A percentile compares a stretch with the other conserved stretches of the same genome.
phyloP scores from a whole-genome alignment of 2,329 filamentous ascomycete species.

The Diaporthe ilicicola region DNA sequence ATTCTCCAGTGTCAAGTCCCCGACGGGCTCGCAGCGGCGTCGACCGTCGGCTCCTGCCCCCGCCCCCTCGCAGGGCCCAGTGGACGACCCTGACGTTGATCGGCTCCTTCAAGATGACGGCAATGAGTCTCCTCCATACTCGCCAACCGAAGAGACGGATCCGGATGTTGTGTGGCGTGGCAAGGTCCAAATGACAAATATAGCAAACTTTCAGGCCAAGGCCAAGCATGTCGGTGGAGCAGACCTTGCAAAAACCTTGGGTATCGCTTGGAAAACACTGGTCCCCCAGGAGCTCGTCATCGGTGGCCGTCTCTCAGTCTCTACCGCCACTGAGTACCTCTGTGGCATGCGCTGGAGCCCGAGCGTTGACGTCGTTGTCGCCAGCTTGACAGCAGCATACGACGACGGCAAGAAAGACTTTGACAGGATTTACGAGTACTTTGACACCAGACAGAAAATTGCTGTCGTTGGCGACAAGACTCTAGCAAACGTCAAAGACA shows the following conservation, averaged over 20 bases:
- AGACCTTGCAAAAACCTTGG: slow-evolving; percentile 70
- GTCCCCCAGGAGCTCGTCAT: slow-evolving; percentile 76
- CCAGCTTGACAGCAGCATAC: slow-evolving; percentile 73
- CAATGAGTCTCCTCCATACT: slow-evolving; percentile 83
- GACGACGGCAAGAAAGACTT: slow-evolving; percentile 70
- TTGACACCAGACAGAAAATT: slow-evolving; percentile 81
- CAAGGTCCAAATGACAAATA: slow-evolving; percentile 76
- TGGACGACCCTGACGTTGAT: slow-evolving; percentile 88
- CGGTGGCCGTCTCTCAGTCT: slow-evolving; percentile 81
- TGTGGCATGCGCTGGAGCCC: slow-evolving; percentile 84
- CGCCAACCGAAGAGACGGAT: slow-evolving; percentile 78
- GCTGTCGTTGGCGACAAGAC: slow-evolving; percentile 85
- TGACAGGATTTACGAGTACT: slow-evolving; percentile 85
- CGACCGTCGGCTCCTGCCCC: slow-evolving; percentile 57
- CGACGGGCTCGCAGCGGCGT: slow-evolving; percentile 59
- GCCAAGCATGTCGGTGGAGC: slow-evolving; percentile 87
- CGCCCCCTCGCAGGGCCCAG: slow-evolving; percentile 59
- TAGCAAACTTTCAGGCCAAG: slow-evolving; percentile 78
- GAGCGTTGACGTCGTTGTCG: slow-evolving; percentile 84
- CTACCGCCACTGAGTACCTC: slow-evolving; percentile 89
- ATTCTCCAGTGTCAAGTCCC: slow-evolving; percentile 83
- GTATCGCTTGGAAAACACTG: slow-evolving; percentile 73
- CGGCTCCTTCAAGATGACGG: slow-evolving; percentile 84
- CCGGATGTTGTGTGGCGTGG: slow-evolving; percentile 83
- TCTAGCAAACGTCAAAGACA: slow-evolving; percentile 81